Percentiles rank a stretch among this genome's conserved stretches.
Evolutionary conservation across 805 yeast genomes (phyloP).

Genomic region (Yamadazyma nakazawae): DNA sequence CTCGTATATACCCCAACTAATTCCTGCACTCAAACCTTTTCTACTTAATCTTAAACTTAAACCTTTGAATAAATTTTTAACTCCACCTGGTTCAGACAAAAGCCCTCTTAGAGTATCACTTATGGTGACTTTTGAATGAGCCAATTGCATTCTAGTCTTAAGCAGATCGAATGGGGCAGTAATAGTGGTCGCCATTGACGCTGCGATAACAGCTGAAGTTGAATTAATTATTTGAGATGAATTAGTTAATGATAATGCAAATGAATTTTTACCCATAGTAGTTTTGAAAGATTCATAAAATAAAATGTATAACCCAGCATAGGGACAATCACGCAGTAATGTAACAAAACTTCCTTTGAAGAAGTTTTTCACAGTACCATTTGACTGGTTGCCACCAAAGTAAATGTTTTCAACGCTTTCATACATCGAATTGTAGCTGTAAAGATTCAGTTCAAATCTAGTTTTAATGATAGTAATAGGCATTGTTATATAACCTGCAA

Average conservation of each 20-base stretch:
- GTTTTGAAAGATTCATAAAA: slow-evolving; percentile 76
- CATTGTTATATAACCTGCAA: slow-evolving; percentile 87
- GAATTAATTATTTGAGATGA: slow-evolving; percentile 50
- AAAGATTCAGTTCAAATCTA: slow-evolving; percentile 79
- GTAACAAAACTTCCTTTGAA: slow-evolving; percentile 89
- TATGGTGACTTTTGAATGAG: slow-evolving; percentile 41
- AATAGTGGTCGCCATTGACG: slow-evolving; percentile 72
- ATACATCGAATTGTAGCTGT: slow-evolving; percentile 59
- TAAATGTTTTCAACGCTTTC: slow-evolving; percentile 62
- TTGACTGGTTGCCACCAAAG: slow-evolving; percentile 15
- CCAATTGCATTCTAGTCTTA: slow-evolving; percentile 84
- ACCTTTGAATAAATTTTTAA: slow-evolving; percentile 72
- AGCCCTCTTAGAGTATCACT: slow-evolving; percentile 39
- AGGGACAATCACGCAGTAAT: slow-evolving; percentile 86
- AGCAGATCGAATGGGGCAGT: slow-evolving; percentile 96
- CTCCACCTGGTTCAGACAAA: slow-evolving; percentile 46
- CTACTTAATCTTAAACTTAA: slow-evolving; percentile 74
- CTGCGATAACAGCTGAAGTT: slow-evolving; percentile 73
- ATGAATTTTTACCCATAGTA: slow-evolving; percentile 18
- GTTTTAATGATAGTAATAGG: slow-evolving; percentile 91
- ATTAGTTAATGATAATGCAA: neutral
- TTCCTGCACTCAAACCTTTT: slow-evolving; percentile 89
- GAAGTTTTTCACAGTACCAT: slow-evolving; percentile 58
- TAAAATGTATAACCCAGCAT: slow-evolving; percentile 88
- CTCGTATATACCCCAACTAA: slow-evolving; percentile 96